Evolutionary conservation across 192 early-diverging fungal genomes (phyloP), one percentile per base, ranked within the genome.

Genomic region (Coemansia sp.): DNA sequence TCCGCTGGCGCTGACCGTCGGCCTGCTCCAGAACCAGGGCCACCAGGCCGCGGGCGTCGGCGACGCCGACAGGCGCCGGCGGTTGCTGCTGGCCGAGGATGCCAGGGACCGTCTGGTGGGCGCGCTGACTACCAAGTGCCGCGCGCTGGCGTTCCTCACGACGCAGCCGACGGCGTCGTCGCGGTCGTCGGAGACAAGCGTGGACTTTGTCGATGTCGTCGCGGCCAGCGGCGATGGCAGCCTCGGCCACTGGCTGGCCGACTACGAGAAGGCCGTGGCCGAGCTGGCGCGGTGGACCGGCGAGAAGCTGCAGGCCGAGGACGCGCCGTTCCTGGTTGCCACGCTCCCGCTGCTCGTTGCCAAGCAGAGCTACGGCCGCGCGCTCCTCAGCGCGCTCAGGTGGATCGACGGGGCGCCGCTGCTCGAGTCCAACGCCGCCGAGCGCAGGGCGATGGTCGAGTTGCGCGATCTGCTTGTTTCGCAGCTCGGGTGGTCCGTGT

Each of bases 61-160:
- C 41, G 86, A 88, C 16, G 85, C 69, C 45, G 80, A 83, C 12
- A 85, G 85, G 78, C 76, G 84, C 70, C 55, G 78, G 54, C 84
- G 84, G 75, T 86, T 93, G 77, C 86, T 93, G 77, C 89, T 91
- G 46, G 90, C 90, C 60, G 94, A 96, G 20, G 72, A 84, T 45
- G 88, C 86, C 54, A 93, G 92, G 76, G 81, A 84, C 10, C 86
- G 87, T 37, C 70, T 94, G 19, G 67, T 91, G 10, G 68, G 68
- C 7, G 91, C 93, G 8, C 76, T 93, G 50, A 65, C 72, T 1
- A 66, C 85, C 17, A 90, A 88, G 62, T 87, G 84, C 46, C 73
- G 85, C 39, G 85, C 86, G 11, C 75, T 88, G 72, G 67, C 70
- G 5, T 64, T 51, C 13, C 61, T 81, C 38, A 56, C 79, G 5